Conservation (phyloP, 2,329 filamentous ascomycete species). For the Fusarium compactum region DNA sequence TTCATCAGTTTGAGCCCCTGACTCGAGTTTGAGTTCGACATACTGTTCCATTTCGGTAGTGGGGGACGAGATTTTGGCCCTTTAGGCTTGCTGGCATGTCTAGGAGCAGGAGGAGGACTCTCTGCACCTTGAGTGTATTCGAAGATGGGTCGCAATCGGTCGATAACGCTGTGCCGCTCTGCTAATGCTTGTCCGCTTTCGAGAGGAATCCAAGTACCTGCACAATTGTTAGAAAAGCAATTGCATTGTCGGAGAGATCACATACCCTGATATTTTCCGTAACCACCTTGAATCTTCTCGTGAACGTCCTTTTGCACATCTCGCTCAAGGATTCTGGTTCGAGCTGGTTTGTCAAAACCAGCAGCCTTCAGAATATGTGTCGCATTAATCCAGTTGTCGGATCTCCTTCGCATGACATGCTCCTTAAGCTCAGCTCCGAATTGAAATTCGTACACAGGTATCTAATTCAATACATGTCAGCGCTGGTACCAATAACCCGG, state of each 20-base stretch:
- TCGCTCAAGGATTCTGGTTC: slow-evolving; percentile 93
- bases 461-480: slow-evolving; percentile 63
- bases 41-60: slow-evolving; percentile 68
- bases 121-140: slow-evolving; percentile 86
- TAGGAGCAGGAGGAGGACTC: slow-evolving; percentile 92
- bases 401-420: slow-evolving; percentile 95
- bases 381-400: slow-evolving; percentile 99
- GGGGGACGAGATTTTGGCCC: slow-evolving; percentile 67
- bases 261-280: slow-evolving; percentile 96
- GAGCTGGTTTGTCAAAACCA: slow-evolving; percentile 95
- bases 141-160: slow-evolving; percentile 88
- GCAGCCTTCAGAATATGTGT: slow-evolving; percentile 98
- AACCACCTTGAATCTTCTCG: slow-evolving; percentile 98
- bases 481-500: background rate
- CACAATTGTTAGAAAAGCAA: slow-evolving; percentile 13
- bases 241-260: background rate
- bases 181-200: slow-evolving; percentile 84
- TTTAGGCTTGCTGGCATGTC: slow-evolving; percentile 90
- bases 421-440: slow-evolving; percentile 81
- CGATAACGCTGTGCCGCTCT: slow-evolving; percentile 85
- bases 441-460: slow-evolving; percentile 94
- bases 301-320: slow-evolving; percentile 97
- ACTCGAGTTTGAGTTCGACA: slow-evolving; percentile 9
- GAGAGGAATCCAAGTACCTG: slow-evolving; percentile 96
- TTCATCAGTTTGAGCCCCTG: slow-evolving; percentile 17